Base-by-base conservation (phyloP, 495 filamentous ascomycete species). In the Pseudomonodictys pantanalensis region DNA sequence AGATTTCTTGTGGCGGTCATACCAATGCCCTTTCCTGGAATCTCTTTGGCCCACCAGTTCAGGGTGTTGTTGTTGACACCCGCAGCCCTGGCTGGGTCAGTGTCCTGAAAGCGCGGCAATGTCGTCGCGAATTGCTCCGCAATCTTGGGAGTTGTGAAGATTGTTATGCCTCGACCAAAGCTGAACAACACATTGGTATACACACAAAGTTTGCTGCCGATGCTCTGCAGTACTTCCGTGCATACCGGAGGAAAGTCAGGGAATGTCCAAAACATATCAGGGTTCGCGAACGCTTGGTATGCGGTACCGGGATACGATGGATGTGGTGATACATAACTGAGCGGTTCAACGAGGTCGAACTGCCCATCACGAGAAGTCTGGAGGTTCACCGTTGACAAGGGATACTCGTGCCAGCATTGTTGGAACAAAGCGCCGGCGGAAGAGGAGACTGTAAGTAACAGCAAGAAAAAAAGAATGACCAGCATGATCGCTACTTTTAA, bases 101-200 rank as follows among this genome's bases (percentile, higher is more conserved):
- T 43, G 32, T 62, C 47, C 38, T 54, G 45, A 24, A 62, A 66
- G 1, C 52, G 23, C 9, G 64, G 58, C 24, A 66, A 28, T 6
- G 15, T 30, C 3, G 53, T 30, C 3, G 53, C 58, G 44, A 66
- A 62, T 22, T 62, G 46, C 24, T 58, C 52, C 1, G 64, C 64
- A 9, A 66, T 44, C 28, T 35, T 62, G 12, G 58, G 64, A 7
- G 64, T 66, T 2, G 64, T 66, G 54, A 66, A 62, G 22, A 66
- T 62, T 1, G 64, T 62, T 8, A 66, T 66, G 8, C 64, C 64
- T 6, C 64, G 24, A 7, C 64, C 64, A 26, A 43, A 28, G 28
- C 38, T 50, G 49, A 66, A 66, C 1, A 47, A 53, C 12, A 46
- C 22, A 30, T 49, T 62, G 6, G 64, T 66, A 28, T 66, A 66